phyloP scores from a whole-genome alignment of 208 protist genomes.

The Trypanosoma theileri region DNA sequence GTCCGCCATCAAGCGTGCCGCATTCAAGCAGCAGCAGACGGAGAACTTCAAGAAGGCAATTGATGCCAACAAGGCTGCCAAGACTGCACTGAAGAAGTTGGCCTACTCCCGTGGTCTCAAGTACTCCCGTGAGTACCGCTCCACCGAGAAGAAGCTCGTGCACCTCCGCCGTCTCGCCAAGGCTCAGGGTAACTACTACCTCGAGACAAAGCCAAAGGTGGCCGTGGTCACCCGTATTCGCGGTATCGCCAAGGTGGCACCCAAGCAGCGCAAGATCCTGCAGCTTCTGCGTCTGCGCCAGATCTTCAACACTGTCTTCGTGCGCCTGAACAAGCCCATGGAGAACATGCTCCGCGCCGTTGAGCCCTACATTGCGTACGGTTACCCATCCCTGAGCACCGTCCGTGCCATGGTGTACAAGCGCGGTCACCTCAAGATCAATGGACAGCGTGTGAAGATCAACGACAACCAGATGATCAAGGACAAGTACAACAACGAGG shows the following conservation, averaged over 20 bases:
- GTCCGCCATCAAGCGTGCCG: slow-evolving; percentile 88
- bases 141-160: slow-evolving; percentile 87
- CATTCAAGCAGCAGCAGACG: slow-evolving; percentile 90
- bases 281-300: slow-evolving; percentile 98
- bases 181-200: slow-evolving; percentile 95
- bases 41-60: slow-evolving; percentile 88
- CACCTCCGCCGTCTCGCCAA: slow-evolving; percentile 89
- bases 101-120: slow-evolving; percentile 72
- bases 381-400: slow-evolving; percentile 97
- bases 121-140: slow-evolving; percentile 97
- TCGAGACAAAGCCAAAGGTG: slow-evolving; percentile 98
- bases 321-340: slow-evolving; percentile 99
- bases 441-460: slow-evolving; percentile 97
- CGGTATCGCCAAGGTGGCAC: slow-evolving; percentile 98
- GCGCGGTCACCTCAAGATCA: slow-evolving; percentile 98
- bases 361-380: slow-evolving; percentile 99
- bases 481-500: slow-evolving; percentile 92
- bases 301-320: slow-evolving; percentile 99
- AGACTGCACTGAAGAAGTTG: slow-evolving; percentile 69
- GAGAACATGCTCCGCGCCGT: slow-evolving; percentile 99
- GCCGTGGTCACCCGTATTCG: slow-evolving; percentile 99
- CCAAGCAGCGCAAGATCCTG: slow-evolving; percentile 98
- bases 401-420: slow-evolving; percentile 99
- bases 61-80: slow-evolving; percentile 65
- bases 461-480: slow-evolving; percentile 96